Conservation (phyloP, 2,329 filamentous ascomycete genomes). For the Neofusicoccum laricinum region DNA sequence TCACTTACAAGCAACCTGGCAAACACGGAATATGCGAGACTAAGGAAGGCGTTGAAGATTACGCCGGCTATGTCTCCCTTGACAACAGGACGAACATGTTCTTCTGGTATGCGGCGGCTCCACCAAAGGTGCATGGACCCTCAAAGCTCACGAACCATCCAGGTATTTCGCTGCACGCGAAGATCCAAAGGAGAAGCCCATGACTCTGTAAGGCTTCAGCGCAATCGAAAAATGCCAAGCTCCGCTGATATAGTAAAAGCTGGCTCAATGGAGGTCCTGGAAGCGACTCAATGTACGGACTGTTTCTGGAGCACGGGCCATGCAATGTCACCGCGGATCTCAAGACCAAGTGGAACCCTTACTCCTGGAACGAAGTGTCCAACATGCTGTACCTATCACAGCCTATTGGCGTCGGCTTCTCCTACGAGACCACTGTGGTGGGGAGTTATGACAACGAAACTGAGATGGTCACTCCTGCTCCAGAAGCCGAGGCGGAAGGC, state of each 20-base stretch:
- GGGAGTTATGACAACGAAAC: neutral
- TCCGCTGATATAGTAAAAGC: neutral
- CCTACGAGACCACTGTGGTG: conserved; percentile 28
- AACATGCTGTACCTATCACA: conserved; percentile 41
- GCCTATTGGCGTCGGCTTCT: conserved; percentile 40
- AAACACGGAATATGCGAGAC: conserved; percentile 43
- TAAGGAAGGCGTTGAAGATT: conserved; percentile 32
- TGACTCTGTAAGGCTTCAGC: neutral
- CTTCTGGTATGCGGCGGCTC: conserved; percentile 35
- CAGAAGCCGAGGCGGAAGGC: conserved; percentile 10
- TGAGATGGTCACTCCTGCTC: conserved; percentile 44
- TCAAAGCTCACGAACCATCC: neutral
- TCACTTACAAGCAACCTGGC: neutral
- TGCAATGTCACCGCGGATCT: conserved; percentile 43
- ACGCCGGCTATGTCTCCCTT: conserved; percentile 36
- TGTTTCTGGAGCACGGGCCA: conserved; percentile 39
- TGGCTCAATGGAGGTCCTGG: conserved; percentile 38
- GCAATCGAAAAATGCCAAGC: rapidly evolving
- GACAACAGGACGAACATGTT: conserved; percentile 38
- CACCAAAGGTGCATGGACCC: too few relatives aligned
- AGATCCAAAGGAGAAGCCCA: neutral
- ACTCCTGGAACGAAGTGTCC: conserved; percentile 39
- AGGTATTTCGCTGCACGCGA: neutral
- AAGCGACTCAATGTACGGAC: conserved; percentile 40
- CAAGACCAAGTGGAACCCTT: conserved; percentile 35